These are phyloP conservation scores for Turnera subulata DNA, from an alignment of 345 rosid species.

Conservation along the genomic window DNA sequence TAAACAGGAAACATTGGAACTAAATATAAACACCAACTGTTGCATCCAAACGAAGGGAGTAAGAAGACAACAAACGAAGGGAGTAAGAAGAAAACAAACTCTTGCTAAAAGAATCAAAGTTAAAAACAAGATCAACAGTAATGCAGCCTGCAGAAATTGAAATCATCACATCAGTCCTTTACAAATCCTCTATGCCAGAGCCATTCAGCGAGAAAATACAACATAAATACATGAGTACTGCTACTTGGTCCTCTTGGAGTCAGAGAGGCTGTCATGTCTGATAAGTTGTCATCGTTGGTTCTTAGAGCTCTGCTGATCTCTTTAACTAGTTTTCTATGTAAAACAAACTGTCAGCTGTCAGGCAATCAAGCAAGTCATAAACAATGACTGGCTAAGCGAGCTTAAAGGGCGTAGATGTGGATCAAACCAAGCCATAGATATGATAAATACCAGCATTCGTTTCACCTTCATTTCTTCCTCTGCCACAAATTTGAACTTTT, in stretches of 20 bases:
- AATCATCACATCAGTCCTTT: neutral
- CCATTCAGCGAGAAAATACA: neutral
- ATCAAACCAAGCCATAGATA: neutral
- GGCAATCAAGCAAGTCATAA: conserved; percentile 9
- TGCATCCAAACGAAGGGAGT: no score
- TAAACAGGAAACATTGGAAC: no score
- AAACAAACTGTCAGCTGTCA: neutral
- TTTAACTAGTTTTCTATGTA: neutral
- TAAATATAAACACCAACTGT: no score
- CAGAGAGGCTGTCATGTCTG: conserved; percentile 1
- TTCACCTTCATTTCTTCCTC: conserved; percentile 27
- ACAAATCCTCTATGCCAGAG: neutral
- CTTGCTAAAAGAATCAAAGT: no score
- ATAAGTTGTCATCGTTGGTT: neutral
- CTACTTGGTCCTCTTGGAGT: neutral
- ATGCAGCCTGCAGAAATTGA: neutral
- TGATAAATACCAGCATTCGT: neutral
- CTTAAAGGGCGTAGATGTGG: neutral
- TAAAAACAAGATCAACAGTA: no score
- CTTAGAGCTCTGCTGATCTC: neutral
- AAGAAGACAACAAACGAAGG: no score
- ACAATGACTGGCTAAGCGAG: conserved; percentile 4
- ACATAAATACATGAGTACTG: neutral
- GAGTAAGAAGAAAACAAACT: no score
- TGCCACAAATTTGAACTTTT: conserved; percentile 17